These are phyloP conservation scores for Zea luxurians DNA, from an alignment of 176 grass and related monocot genomes.

Conservation along the genomic window DNA sequence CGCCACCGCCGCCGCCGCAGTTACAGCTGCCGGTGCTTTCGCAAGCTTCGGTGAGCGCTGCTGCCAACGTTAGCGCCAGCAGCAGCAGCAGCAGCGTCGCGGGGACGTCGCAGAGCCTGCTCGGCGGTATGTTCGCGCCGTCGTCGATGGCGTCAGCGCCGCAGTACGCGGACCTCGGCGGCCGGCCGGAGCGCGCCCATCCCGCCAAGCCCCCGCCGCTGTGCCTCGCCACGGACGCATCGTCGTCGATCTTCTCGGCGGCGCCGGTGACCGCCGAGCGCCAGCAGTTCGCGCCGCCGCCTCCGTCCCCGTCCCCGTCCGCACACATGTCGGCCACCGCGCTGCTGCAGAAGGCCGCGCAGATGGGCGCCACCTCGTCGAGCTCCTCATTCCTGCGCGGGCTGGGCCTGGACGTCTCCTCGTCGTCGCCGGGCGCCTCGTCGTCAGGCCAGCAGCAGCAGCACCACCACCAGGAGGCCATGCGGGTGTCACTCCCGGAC, in stretches of 20 bases:
- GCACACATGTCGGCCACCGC: conserved; percentile 94
- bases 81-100: conserved; percentile 42
- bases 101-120: conserved; percentile 50
- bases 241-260: conserved; percentile 50
- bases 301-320: conserved; percentile 48
- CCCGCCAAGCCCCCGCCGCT: conserved; percentile 54
- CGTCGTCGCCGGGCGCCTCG: conserved; percentile 31
- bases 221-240: conserved; percentile 59
- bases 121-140: conserved; percentile 77
- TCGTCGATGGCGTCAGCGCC: conserved; percentile 34
- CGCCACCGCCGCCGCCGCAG: not conserved
- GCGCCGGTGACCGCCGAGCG: conserved; percentile 40
- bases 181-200: conserved; percentile 20
- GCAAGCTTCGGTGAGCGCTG: not conserved
- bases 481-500: conserved; percentile 36
- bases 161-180: conserved; percentile 35
- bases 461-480: conserved; percentile 46
- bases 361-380: conserved; percentile 79
- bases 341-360: conserved; percentile 84
- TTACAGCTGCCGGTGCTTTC: not conserved
- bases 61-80: conserved; percentile 28
- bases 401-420: conserved; percentile 62
- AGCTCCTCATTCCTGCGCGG: conserved; percentile 78
- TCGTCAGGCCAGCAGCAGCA: conserved; percentile 39
- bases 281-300: conserved; percentile 51